Base-by-base conservation (phyloP, 345 rosid species). In the Lepidium africanum region DNA sequence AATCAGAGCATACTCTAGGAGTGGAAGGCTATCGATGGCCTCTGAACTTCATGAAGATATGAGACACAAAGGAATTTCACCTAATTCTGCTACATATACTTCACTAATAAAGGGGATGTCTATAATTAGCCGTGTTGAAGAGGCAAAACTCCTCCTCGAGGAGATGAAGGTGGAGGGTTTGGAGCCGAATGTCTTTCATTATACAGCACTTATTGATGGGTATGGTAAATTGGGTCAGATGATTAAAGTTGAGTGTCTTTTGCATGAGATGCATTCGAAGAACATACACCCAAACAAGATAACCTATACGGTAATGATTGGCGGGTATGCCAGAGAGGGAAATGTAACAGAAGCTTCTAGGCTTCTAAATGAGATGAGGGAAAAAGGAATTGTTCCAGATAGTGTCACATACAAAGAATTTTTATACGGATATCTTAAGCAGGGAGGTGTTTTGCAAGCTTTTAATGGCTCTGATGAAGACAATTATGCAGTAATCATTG, bases 251-350 rank as follows among this genome's bases (percentile, higher is more conserved):
- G 75, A 64, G 70, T 65, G 33, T 36, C 37, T 86, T 69, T 65
- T 84, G 78, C 80, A 59, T 71, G 93, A 88, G 74, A 91, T 91
- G 96, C 64, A 74, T 62, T 78, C 59, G 2, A 69, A 72, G 69
- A 64, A 75, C 51, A 65, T 91, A 67, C 62, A 67, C 46, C 93
- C 96, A 27, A 88, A 91, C 73, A 88, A 84, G 79, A 67, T 88
- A 54, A 91, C 96, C 33, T 91, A 91, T 74, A 88, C 96, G 8
- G 71, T 86, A 70, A 81, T 85, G 86, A 86, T 88, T 63, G 76
- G 77, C 61, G 91, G 87, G 17, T 78, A 79, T 74, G 76, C 86
- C 36, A 84, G 83, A 81, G 53, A 73, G 68, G 91, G 88, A 16
- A 74, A 88, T 65, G 76, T 76, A 74, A 74, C 76, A 65, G 81